Base-by-base conservation (phyloP, 140 eudicot genomes). In the Flaveria floridana region DNA sequence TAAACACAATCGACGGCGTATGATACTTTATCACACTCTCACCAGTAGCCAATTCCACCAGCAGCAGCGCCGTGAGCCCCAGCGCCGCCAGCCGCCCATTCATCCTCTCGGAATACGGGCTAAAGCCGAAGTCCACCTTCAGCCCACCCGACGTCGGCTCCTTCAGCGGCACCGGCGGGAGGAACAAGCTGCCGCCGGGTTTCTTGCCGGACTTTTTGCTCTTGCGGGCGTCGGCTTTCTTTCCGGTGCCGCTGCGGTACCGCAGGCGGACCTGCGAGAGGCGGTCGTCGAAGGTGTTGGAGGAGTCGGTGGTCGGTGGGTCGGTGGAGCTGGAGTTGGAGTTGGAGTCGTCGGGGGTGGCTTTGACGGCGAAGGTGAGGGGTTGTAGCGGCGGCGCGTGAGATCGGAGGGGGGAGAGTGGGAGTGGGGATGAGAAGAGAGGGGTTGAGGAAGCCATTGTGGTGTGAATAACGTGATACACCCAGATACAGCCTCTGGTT, bases 41-140 rank as follows among this genome's bases (percentile, higher is more conserved):
- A 3, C 98, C 96, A 12, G 93, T 93, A 14, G 93, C 98, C 81
- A 93, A 52, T 73, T 93, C 98, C 86, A 93, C 98, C 81, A 86
- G 25, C 76, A 93, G 71, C 87, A 93, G 79, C 28, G 96, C 98
- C 69, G 85, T 34, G 69, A 92, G 14, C 53, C 98, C 98, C 26
- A 92, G 86, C 26, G 78, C 63, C 46, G 98, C 96, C 18, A 86
- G 77, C 62, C 96, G 84, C 48, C 98, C 98, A 21, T 92, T 92
- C 13, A 83, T 80, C 84, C 88, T 80, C 78, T 92, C 98, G 70
- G 98, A 89, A 82, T 84, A 92, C 75, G 92, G 95, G 68, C 82
- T 89, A 67, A 92, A 92, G 86, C 98, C 98, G 86, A 92, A 92
- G 14, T 92, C 98, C 84, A 92, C 98, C 64, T 85, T 83, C 81